Conservation (phyloP, 2,329 filamentous ascomycete genomes). For the Colletotrichum endophyticum region DNA sequence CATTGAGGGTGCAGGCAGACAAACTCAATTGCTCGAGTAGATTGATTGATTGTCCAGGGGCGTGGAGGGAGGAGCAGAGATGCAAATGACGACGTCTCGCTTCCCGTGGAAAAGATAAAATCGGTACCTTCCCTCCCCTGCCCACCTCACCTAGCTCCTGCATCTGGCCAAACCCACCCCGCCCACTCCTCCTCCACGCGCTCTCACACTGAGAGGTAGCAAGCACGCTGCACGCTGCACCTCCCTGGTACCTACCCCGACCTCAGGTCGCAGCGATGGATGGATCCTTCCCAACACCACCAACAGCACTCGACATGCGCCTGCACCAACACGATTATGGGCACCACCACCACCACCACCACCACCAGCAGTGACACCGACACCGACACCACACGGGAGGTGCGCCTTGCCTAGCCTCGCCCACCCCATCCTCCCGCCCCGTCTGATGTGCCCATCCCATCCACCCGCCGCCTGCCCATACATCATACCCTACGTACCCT, state of each 20-base stretch:
- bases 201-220: background rate
- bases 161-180: background rate
- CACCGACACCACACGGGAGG: background rate
- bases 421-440: background rate
- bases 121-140: background rate
- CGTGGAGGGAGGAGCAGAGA: background rate
- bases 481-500: background rate
- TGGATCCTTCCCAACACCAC: background rate
- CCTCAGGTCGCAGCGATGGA: constrained; percentile 7
- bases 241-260: background rate
- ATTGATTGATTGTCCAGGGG: background rate
- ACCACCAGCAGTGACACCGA: background rate
- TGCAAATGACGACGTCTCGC: background rate
- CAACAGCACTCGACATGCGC: background rate
- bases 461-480: background rate
- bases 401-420: background rate
- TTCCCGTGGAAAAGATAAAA: background rate
- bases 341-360: background rate
- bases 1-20: background rate
- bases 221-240: background rate
- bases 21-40: background rate
- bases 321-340: background rate
- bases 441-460: background rate
- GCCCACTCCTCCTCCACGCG: background rate
- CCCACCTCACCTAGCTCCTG: background rate